A percentile compares a stretch with the other conserved stretches of the same genome.
phyloP scores from a whole-genome alignment of 1,284 basidiomycete species.

The Ustilago shanxiensis region DNA sequence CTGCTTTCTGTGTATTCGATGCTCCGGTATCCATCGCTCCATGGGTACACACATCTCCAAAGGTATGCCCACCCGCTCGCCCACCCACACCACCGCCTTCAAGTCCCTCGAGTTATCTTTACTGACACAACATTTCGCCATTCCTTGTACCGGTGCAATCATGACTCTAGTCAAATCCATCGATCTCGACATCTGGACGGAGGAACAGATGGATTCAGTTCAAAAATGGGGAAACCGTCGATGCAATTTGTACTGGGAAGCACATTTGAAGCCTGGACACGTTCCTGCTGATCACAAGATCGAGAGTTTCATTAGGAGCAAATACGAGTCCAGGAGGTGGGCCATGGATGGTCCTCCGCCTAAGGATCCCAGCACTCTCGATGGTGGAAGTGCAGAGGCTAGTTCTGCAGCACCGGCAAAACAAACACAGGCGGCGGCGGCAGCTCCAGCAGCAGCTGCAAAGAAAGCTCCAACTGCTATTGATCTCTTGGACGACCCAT shows the following conservation, averaged over 20 bases:
- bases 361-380: constrained; percentile 83
- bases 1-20: constrained; percentile 93
- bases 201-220: constrained; percentile 86
- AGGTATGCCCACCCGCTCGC: constrained; percentile 17
- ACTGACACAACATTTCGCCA: neutral
- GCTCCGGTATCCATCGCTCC: constrained; percentile 96
- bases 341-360: constrained; percentile 89
- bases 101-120: neutral
- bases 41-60: constrained; percentile 87
- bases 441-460: neutral
- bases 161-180: constrained; percentile 85
- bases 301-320: constrained; percentile 96
- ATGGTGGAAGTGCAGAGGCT: constrained; percentile 71
- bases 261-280: constrained; percentile 92
- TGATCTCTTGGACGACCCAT: constrained; percentile 42
- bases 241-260: constrained; percentile 97
- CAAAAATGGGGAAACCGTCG: constrained; percentile 92
- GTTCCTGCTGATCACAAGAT: constrained; percentile 97
- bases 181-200: constrained; percentile 97
- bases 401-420: constrained; percentile 1
- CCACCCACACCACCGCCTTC: neutral
- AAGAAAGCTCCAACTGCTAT: constrained; percentile 11
- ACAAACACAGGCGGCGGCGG: neutral
- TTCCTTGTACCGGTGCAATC: neutral
- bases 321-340: constrained; percentile 94